Evolutionary conservation across 768 basidiomycete genomes (phyloP).

Genomic region (Stropharia rugosoannulata): DNA sequence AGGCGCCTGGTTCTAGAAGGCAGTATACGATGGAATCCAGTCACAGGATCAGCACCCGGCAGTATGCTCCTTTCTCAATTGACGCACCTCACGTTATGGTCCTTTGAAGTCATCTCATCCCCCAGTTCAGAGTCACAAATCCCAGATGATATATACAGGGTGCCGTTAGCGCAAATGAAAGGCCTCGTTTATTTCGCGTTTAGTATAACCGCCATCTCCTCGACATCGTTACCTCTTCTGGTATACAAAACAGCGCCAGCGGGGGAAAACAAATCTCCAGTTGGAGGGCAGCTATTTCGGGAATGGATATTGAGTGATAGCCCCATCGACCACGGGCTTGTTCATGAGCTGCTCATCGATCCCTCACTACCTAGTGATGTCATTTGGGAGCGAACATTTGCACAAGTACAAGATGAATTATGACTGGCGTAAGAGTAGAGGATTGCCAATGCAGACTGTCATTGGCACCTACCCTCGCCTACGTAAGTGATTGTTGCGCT

Average conservation of each 20-base stretch:
- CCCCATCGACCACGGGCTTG: slow-evolving; percentile 20
- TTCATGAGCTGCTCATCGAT: not conserved
- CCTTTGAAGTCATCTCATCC: slow-evolving; percentile 9
- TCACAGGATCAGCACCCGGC: slow-evolving; percentile 29
- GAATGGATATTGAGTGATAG: slow-evolving; percentile 21
- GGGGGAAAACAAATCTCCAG: not conserved
- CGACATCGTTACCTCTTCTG: slow-evolving; percentile 11
- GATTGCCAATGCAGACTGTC: no score
- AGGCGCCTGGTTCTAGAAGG: slow-evolving; percentile 32
- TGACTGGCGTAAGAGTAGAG: not conserved
- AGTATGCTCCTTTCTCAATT: slow-evolving; percentile 32
- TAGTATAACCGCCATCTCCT: slow-evolving; percentile 14
- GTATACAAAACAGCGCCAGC: slow-evolving; percentile 12
- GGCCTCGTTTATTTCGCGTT: slow-evolving; percentile 34
- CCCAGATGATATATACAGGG: slow-evolving; percentile 23
- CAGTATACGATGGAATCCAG: slow-evolving; percentile 29
- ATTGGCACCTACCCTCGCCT: no score
- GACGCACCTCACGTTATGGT: slow-evolving; percentile 36
- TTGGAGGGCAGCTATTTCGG: slow-evolving; percentile 14
- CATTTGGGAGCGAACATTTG: not conserved
- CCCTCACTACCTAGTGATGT: not conserved
- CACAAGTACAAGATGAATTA: not conserved
- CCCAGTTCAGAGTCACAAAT: slow-evolving; percentile 3
- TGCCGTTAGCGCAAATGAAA: slow-evolving; percentile 32
- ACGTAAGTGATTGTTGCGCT: no score